Base-by-base conservation (phyloP, 1,284 basidiomycete genomes). In the Ustilago hordei region DNA sequence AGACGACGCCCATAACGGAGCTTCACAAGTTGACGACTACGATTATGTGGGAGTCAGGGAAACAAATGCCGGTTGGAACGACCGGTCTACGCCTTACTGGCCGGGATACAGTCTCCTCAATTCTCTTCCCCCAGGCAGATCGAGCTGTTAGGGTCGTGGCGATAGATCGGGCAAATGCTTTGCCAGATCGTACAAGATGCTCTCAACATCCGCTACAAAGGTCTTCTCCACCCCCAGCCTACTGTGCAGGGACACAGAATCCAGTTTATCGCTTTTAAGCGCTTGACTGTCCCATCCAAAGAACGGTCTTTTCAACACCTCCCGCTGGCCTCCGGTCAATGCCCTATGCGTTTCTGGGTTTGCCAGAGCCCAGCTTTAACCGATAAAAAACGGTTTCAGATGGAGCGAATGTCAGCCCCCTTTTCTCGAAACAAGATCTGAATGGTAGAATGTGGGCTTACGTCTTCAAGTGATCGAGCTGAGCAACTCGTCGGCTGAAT, bases 81-180 rank as follows among this genome's bases (percentile, higher is more conserved):
- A 28, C 23, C 23, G 23, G 23, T 2, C 23, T 28, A 28, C 23
- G 23, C 23, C 23, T 28, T 28, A 3, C 23, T 28, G 23, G 23
- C 23, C 2, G 23, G 23, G 23, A 28, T 28, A 28, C 23, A 28
- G 23, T 28, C 23, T 28, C 23, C 23, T 3, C 23, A 3, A 28
- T 28, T 28, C 23, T 28, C 23, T 28, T 28, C 23, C 23, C 23
- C 23, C 23, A 28, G 23, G 23, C 23, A 28, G 23, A 28, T 28
- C 3, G 23, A 28, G 23, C 23, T 28, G 23, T 36, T 55, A 55
- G 5, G 32, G 12, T 11, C 19, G 19, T 8, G 38, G 55, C 15
- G 55, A 45, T 7, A 61, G 8, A 52, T 67, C 55, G 2, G 61
- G 68, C 32, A 69, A 35, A 45, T 50, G 32, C 32, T 17, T 63